phyloP scores from a whole-genome alignment of 352 stramenopile genomes.

The Phytopythium chamaehyphon region DNA sequence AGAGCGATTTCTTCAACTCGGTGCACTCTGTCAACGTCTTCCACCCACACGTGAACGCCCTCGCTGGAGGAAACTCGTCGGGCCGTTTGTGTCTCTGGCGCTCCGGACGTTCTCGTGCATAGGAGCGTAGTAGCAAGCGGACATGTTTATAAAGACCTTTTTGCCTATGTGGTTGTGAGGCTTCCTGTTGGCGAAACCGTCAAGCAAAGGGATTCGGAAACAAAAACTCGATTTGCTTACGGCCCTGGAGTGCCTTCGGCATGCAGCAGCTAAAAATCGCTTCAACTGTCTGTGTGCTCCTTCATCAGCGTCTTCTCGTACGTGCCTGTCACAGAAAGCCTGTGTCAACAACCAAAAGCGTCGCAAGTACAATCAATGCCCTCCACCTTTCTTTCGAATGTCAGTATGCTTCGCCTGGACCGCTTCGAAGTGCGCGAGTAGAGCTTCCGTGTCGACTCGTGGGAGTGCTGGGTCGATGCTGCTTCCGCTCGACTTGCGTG shows the following conservation, averaged over 20 bases:
- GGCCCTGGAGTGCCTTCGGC: too few species aligned
- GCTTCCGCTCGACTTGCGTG: slow-evolving; percentile 9
- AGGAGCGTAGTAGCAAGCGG: slow-evolving; percentile 5
- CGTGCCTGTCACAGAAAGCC: slow-evolving; percentile 18
- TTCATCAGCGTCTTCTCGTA: slow-evolving; percentile 69
- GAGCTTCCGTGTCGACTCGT: slow-evolving; percentile 41
- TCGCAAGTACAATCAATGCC: not conserved
- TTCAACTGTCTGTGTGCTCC: slow-evolving; percentile 21
- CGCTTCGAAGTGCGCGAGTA: slow-evolving; percentile 72
- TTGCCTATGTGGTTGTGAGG: too few species aligned
- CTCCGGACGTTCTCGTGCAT: slow-evolving; percentile 9
- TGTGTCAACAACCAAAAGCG: not conserved
- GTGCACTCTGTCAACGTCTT: slow-evolving; percentile 88
- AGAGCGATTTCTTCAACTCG: slow-evolving; percentile 64
- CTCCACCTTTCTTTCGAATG: slow-evolving; percentile 61
- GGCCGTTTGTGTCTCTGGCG: slow-evolving; percentile 63
- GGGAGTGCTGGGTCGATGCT: slow-evolving; percentile 9
- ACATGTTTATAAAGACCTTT: too few species aligned
- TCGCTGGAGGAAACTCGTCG: slow-evolving; percentile 77
- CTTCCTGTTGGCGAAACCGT: too few species aligned
- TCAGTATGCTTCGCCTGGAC: slow-evolving; percentile 73
- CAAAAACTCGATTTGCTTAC: slow-evolving; percentile 6
- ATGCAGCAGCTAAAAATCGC: too few species aligned
- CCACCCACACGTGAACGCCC: slow-evolving; percentile 64
- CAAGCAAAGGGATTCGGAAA: not conserved